Base-by-base conservation (phyloP, 176 grass and related monocot species). In the Oryza coarctata region DNA sequence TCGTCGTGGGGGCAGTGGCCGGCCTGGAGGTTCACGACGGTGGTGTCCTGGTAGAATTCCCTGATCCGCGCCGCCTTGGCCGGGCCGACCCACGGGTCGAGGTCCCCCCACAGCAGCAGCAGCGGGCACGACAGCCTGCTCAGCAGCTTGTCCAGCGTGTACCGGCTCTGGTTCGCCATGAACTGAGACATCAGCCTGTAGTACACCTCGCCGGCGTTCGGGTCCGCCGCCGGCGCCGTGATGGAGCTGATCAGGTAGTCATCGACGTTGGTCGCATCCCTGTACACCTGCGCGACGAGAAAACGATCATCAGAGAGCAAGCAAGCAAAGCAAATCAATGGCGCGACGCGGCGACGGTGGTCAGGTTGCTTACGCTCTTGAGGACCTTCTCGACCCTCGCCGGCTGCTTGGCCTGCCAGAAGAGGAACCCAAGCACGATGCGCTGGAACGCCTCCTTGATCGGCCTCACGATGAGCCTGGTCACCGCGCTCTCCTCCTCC, bases 331-430 rank as follows among this genome's bases (percentile, higher is more conserved):
- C 12, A 9, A 5, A 49, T 43, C 20, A 78, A 58, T 81, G 79
- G 68, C 49, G 47, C 26, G 12, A 40, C 20, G 0, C n/a, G 38
- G 10, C 38, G 38, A 39, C 38, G 0, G 38, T 31, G 60, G 61
- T 35, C 3, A 73, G 76, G 4, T 9, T 15, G 26, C 11, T 28
- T 86, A 97, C 95, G 81, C 88, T 95, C 86, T 93, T 98, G 70
- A 98, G 71, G 63, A 98, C 92, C 80, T 89, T 95, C 84, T 95
- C 95, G 9, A 98, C 65, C 61, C 95, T 86, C 35, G 84, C 82
- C 44, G 95, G 95, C 84, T 98, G 95, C 92, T 90, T 98, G 62
- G 95, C 83, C 92, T 98, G 95, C 95, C 95, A 95, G 84, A 98
- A 98, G 39, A 98, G 7, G 88, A 98, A 84, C 0, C 76, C 87